phyloP scores from a whole-genome alignment of 306 rosid genomes.

The cucumber (Cucumis sativus) region DNA sequence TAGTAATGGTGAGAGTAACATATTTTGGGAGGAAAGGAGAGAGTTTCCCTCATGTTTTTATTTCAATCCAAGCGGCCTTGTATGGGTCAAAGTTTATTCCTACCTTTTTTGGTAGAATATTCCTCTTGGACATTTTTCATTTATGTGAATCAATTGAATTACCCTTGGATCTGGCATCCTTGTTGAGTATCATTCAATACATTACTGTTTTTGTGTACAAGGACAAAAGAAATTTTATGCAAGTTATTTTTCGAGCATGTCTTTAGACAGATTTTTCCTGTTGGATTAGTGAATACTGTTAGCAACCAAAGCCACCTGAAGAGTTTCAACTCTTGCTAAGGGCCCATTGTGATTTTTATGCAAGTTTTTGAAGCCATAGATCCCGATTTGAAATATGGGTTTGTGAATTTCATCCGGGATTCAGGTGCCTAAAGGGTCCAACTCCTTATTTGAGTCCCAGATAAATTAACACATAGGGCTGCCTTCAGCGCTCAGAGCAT shows the following conservation, averaged over 20 bases:
- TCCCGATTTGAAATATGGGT: background rate
- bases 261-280: background rate
- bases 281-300: background rate
- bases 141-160: background rate
- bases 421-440: background rate
- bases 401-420: background rate
- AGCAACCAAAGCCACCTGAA: background rate
- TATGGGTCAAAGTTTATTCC: too few species aligned
- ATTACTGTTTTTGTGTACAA: background rate
- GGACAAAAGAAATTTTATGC: background rate
- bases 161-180: background rate
- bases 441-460: background rate
- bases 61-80: background rate
- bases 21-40: background rate
- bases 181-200: background rate
- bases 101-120: background rate
- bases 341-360: background rate
- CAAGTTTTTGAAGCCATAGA: background rate
- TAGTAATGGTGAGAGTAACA: background rate
- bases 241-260: background rate
- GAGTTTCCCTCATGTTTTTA: background rate
- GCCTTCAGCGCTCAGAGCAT: background rate
- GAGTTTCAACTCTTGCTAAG: background rate
- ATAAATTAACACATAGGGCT: background rate
- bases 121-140: background rate